These are phyloP conservation scores for Solanum medicagineum DNA, from an alignment of 257 asterid species.

Conservation along the genomic window DNA sequence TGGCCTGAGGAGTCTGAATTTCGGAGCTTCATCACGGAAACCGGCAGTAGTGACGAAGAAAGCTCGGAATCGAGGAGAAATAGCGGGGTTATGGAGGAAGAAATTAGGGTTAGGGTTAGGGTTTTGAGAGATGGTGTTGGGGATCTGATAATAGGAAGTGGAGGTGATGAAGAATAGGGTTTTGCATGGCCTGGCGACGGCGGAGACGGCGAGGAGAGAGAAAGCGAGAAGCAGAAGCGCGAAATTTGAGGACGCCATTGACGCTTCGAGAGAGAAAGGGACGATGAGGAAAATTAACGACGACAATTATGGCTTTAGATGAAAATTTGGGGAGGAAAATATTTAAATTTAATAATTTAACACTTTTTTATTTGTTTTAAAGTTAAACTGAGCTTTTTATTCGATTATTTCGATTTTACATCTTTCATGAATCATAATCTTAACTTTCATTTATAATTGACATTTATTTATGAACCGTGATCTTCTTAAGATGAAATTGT, in stretches of 20 bases:
- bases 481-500: too few relatives aligned
- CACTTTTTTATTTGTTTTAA: neutral
- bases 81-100: neutral
- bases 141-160: neutral
- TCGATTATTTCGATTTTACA: too few relatives aligned
- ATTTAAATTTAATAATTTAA: neutral
- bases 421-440: too few relatives aligned
- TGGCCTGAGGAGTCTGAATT: slow-evolving; percentile 5
- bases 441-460: too few relatives aligned
- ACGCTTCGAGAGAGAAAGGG: neutral
- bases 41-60: slow-evolving; percentile 33
- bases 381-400: neutral
- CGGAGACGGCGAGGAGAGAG: neutral
- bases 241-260: neutral
- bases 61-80: slow-evolving; percentile 28
- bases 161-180: neutral
- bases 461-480: too few relatives aligned
- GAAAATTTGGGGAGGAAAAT: neutral
- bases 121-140: neutral
- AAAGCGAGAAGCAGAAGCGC: neutral
- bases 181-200: neutral
- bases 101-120: slow-evolving; percentile 1
- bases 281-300: neutral
- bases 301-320: neutral
- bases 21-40: neutral